Percentiles rank a stretch among this genome's conserved stretches.
Conservation (phyloP, 768 basidiomycete species). For the Sporobolomyces pararoseus region DNA sequence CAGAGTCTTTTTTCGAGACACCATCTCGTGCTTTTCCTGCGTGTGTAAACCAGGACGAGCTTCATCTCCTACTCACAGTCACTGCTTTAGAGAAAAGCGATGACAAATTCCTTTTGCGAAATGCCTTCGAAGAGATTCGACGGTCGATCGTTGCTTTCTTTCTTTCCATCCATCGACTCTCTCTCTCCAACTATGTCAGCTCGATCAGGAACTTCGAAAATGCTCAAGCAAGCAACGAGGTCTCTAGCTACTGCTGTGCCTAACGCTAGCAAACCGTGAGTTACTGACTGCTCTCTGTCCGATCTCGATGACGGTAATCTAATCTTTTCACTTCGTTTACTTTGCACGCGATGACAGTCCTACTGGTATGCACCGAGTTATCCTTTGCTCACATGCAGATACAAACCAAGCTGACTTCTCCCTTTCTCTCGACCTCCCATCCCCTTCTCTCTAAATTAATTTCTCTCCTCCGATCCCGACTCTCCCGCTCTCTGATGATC, state of each 20-base stretch:
- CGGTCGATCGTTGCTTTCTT: too few relatives aligned
- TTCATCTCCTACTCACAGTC: too few relatives aligned
- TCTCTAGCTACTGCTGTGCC: constrained; percentile 19
- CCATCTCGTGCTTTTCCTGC: too few relatives aligned
- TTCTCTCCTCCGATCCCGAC: neutral
- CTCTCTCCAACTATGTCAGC: neutral
- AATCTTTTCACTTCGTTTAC: too few relatives aligned
- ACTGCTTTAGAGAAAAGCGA: too few relatives aligned
- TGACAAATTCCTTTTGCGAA: too few relatives aligned
- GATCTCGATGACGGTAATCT: neutral
- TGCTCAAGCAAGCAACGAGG: constrained; percentile 3
- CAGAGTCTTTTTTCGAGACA: too few relatives aligned
- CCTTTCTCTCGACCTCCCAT: neutral
- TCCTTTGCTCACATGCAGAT: neutral
- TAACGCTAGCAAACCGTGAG: constrained; percentile 18
- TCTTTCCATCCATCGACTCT: neutral
- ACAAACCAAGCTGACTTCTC: neutral
- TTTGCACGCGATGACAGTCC: too few relatives aligned
- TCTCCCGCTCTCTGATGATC: neutral
- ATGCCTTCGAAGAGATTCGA: too few relatives aligned
- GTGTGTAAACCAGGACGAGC: too few relatives aligned
- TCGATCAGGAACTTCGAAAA: neutral
- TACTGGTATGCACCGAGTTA: constrained; percentile 13
- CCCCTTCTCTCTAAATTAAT: neutral
- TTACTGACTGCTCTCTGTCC: neutral